Conservation (phyloP, 805 yeast species). For the Saturnispora mendoncae region DNA sequence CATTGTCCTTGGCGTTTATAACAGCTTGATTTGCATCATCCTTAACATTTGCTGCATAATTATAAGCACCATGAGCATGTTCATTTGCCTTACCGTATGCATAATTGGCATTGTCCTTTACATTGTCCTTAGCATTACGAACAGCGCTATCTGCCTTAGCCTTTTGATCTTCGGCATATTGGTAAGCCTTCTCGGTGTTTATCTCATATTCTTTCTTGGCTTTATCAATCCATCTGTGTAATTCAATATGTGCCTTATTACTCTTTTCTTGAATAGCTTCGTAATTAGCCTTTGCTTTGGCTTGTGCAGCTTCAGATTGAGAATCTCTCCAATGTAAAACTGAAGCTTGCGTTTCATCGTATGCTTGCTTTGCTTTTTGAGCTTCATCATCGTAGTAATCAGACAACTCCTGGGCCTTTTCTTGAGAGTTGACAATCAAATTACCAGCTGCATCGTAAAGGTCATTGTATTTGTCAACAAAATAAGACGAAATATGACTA, state of each 20-base stretch:
- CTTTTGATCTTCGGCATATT: background rate
- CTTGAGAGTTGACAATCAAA: constrained; percentile 15
- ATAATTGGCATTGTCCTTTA: background rate
- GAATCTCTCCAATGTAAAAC: constrained; percentile 26
- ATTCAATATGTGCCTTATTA: constrained; percentile 18
- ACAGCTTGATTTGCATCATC: no score
- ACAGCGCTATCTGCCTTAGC: background rate
- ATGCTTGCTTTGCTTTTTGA: constrained; percentile 20
- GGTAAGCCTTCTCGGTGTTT: background rate
- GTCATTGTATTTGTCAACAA: constrained; percentile 9
- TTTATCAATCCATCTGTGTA: constrained; percentile 14
- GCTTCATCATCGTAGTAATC: constrained; percentile 23
- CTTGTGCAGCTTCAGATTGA: constrained; percentile 23
- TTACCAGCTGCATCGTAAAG: constrained; percentile 10
- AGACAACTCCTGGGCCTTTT: constrained; percentile 20
- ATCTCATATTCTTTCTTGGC: background rate
- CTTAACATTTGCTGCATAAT: constrained; percentile 1
- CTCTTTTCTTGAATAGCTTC: constrained; percentile 18
- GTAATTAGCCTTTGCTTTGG: constrained; percentile 20
- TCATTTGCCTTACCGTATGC: constrained; percentile 1
- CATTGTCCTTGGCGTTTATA: constrained; percentile 1
- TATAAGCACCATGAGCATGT: constrained; percentile 2
- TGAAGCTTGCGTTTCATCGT: constrained; percentile 23
- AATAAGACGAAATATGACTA: background rate
- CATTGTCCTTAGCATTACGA: constrained; percentile 1